Evolutionary conservation across 2,329 filamentous ascomycete genomes (phyloP).

Genomic region (Aspergillus quadrilineatus): DNA sequence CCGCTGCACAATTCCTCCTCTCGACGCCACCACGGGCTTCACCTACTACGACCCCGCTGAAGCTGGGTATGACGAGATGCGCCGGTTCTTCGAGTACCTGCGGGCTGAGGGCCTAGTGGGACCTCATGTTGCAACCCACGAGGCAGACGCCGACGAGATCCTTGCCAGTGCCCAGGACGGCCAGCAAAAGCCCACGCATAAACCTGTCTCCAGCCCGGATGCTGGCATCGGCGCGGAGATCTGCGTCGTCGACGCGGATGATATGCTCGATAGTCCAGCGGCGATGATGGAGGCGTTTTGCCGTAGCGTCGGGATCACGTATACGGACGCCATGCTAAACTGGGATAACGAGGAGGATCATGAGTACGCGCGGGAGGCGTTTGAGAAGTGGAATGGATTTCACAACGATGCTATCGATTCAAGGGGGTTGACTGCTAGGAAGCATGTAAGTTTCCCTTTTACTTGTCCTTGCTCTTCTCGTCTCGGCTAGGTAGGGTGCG

Average conservation of each 20-base stretch:
- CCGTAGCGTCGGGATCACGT: conserved; percentile 75
- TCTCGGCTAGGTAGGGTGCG: not conserved
- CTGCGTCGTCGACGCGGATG: conserved; percentile 89
- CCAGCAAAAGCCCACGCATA: conserved; percentile 11
- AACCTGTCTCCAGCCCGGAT: conserved; percentile 20
- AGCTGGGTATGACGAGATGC: conserved; percentile 86
- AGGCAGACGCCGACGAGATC: conserved; percentile 30
- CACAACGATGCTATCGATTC: conserved; percentile 92
- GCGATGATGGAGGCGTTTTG: conserved; percentile 77
- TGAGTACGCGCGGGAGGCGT: conserved; percentile 66
- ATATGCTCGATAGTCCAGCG: conserved; percentile 81
- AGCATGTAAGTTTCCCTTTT: conserved; percentile 38
- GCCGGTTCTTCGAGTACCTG: conserved; percentile 83
- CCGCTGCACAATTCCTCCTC: conserved; percentile 86
- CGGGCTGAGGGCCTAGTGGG: conserved; percentile 68
- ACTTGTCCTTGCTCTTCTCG: not conserved
- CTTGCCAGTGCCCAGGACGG: conserved; percentile 18
- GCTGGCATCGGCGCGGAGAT: conserved; percentile 55
- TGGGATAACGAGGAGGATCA: conserved; percentile 79
- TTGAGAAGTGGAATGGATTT: conserved; percentile 97
- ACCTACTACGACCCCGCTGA: conserved; percentile 82
- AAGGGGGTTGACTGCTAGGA: conserved; percentile 65
- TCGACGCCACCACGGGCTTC: conserved; percentile 80
- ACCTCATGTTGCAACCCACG: conserved; percentile 56
- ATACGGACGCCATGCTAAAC: conserved; percentile 71